A percentile compares a stretch with the other conserved stretches of the same genome.
These are phyloP conservation scores for Aureobasidium namibiae DNA, from an alignment of 2,329 filamentous ascomycete species.

Conservation along the genomic window DNA sequence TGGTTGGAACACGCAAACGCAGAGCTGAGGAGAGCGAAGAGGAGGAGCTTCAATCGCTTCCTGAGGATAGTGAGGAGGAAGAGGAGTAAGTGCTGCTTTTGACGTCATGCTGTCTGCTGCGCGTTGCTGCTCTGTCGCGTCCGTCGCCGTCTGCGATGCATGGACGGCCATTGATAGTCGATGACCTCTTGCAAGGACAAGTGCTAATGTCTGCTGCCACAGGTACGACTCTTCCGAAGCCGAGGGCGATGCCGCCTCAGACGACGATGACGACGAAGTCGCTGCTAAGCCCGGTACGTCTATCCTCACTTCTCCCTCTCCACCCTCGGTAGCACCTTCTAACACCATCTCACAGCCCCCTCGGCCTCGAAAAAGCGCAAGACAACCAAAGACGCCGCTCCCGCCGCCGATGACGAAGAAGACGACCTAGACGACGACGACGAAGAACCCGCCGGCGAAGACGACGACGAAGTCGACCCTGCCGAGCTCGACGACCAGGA, in stretches of 20 bases:
- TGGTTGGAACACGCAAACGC: conserved; percentile 34
- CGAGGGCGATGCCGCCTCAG: conserved; percentile 13
- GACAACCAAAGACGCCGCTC: neutral
- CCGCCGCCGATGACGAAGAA: conserved; percentile 18
- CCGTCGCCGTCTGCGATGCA: neutral
- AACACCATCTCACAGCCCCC: neutral
- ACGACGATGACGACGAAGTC: neutral
- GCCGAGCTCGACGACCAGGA: conserved; percentile 18
- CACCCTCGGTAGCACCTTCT: neutral
- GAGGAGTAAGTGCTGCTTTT: conserved; percentile 29
- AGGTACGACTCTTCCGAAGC: conserved; percentile 16
- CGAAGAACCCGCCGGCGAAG: conserved; percentile 17
- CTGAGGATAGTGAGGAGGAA: conserved; percentile 35
- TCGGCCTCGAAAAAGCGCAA: conserved; percentile 7
- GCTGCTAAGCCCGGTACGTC: neutral
- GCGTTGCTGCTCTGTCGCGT: neutral
- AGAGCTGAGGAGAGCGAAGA: conserved; percentile 35
- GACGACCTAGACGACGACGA: conserved; percentile 18
- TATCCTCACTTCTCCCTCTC: neutral
- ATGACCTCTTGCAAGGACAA: neutral
- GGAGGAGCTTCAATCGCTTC: conserved; percentile 37
- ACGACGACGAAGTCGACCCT: conserved; percentile 20
- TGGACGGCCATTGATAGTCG: neutral
- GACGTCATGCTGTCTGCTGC: conserved; percentile 3
- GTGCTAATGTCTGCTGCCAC: neutral